Evolutionary conservation across 164 flowering plant genomes (phyloP).

Genomic region (Euptelea pleiosperma): DNA sequence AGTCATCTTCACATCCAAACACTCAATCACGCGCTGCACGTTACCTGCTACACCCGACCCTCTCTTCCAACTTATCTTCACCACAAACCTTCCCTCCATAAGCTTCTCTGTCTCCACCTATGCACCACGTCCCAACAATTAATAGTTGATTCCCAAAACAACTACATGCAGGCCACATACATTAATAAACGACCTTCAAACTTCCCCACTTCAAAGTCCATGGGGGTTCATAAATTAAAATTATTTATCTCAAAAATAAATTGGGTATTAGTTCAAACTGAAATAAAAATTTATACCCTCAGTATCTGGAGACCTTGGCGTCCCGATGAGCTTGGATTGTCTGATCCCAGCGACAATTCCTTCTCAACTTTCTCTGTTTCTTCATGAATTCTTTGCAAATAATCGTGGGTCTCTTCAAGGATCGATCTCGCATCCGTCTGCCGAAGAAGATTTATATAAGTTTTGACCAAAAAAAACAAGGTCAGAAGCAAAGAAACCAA

Average conservation of each 20-base stretch:
- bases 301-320: conserved; percentile 4
- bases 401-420: conserved; percentile 17
- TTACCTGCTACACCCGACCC: conserved; percentile 6
- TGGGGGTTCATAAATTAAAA: neutral
- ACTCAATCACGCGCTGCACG: conserved; percentile 29
- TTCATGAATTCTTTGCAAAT: conserved; percentile 18
- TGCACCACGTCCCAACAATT: neutral
- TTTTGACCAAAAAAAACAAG: neutral
- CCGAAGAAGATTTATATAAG: neutral
- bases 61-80: conserved; percentile 20
- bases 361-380: conserved; percentile 12
- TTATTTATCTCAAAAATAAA: neutral
- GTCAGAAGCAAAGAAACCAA: neutral
- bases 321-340: neutral
- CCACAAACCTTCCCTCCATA: conserved; percentile 16
- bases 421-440: conserved; percentile 13
- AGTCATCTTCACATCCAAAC: conserved; percentile 15
- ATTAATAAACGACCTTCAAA: neutral
- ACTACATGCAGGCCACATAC: neutral
- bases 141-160: neutral
- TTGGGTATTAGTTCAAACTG: too few species aligned
- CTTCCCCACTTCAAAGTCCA: neutral
- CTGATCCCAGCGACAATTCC: conserved; percentile 1
- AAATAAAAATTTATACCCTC: neutral
- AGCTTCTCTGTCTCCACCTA: conserved; percentile 21